Evolutionary conservation across 2,329 filamentous ascomycete genomes (phyloP).

Genomic region (Sclerotiophoma versabilis): DNA sequence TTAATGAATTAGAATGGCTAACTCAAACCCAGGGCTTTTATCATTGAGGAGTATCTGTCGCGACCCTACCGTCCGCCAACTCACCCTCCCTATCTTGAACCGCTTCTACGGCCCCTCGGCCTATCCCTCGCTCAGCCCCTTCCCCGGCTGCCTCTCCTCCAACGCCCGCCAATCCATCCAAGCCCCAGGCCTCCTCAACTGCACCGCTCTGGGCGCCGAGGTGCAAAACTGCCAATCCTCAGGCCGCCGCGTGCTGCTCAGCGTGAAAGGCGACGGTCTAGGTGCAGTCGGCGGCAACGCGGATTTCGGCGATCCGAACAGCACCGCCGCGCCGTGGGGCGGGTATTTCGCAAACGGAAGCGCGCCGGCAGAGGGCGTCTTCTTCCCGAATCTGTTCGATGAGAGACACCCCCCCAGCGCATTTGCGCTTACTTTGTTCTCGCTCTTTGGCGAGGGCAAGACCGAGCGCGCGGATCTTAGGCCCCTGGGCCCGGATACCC

Average conservation of each 20-base stretch:
- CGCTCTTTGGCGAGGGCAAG: constrained; percentile 34
- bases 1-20: too few species aligned
- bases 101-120: constrained; percentile 42
- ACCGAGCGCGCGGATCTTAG: constrained; percentile 37
- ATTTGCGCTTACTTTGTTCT: constrained; percentile 35
- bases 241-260: constrained; percentile 52
- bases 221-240: constrained; percentile 47
- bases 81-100: constrained; percentile 47
- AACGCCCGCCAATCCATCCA: constrained; percentile 40
- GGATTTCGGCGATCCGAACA: constrained; percentile 24
- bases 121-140: constrained; percentile 45
- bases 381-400: constrained; percentile 36
- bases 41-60: constrained; percentile 43
- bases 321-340: constrained; percentile 13
- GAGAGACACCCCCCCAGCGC: constrained; percentile 21
- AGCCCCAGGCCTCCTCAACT: constrained; percentile 50
- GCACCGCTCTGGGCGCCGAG: constrained; percentile 45
- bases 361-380: neutral
- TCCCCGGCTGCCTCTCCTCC: constrained; percentile 43
- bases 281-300: constrained; percentile 25
- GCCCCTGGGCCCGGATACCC: constrained; percentile 33
- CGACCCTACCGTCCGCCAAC: constrained; percentile 45
- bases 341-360: constrained; percentile 10
- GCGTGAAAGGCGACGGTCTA: constrained; percentile 46
- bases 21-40: constrained; percentile 24